Base-by-base conservation (phyloP, 352 stramenopile genomes). In the Pythium biforme region DNA sequence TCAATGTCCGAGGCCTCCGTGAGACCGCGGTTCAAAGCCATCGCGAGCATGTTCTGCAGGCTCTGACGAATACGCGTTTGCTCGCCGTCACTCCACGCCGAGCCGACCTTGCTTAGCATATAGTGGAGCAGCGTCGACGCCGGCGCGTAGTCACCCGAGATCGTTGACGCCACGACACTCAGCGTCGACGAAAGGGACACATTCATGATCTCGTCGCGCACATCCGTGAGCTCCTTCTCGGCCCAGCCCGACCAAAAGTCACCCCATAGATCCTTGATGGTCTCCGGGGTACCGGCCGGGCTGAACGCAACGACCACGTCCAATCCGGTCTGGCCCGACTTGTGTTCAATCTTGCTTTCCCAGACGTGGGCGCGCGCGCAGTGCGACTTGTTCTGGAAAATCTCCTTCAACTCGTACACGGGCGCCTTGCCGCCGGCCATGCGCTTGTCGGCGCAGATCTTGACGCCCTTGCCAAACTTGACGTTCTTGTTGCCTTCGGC, bases 171-270 rank as follows among this genome's bases (percentile, higher is more conserved):
- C 23, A 92, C 85, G 17, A 92, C 77, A 51, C 88, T 86, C 23
- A 94, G 72, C 29, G 85, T 84, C 14, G 78, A 90, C 11, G 79
- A 75, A 25, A 94, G 62, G 26, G 81, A 89, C 50, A 94, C 76
- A 12, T 81, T 79, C 61, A 81, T 86, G 75, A 94, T 82, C 65
- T 92, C 79, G 22, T 80, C 74, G 63, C 89, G 90, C 63, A 94
- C 88, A 49, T 94, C 85, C 11, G 73, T 61, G 39, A 95, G 77
- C 62, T 95, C 83, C 23, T 92, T 75, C 65, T 95, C 86, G 17
- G 85, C 86, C 86, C 86, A 95, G 27, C 86, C 86, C 6, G 80
- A 90, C 86, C 86, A 95, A 43, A 95, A 92, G 61, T 95, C 86
- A 40, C 83, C 84, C 86, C 86, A 93, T 3, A 95, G 69, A 52